phyloP scores from a whole-genome alignment of 2,329 filamentous ascomycete species.

The Verticillium dahliae region DNA sequence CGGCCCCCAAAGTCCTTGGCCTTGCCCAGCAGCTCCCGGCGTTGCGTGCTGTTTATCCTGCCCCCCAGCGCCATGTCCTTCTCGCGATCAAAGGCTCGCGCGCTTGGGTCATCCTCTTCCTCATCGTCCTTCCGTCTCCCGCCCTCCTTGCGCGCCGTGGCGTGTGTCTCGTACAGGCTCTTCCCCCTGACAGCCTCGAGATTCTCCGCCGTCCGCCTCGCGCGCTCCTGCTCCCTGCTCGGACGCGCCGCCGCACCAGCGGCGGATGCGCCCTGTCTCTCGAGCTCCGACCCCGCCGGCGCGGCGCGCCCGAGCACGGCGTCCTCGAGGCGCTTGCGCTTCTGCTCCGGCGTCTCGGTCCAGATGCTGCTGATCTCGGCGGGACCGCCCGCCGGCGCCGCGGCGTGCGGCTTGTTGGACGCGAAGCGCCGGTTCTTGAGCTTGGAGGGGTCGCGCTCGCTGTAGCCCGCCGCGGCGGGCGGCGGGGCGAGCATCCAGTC shows the following conservation, averaged over 20 bases:
- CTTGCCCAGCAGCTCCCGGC: slow-evolving; percentile 70
- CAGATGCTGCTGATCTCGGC: slow-evolving; percentile 64
- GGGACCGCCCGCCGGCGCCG: slow-evolving; percentile 16
- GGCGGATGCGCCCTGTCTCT: slow-evolving; percentile 40
- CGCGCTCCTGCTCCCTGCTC: slow-evolving; percentile 45
- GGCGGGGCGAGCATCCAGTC: slow-evolving; percentile 79
- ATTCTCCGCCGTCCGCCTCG: slow-evolving; percentile 37
- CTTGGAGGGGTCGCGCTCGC: slow-evolving; percentile 74
- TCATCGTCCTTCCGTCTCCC: slow-evolving; percentile 35
- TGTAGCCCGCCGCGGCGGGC: slow-evolving; percentile 48
- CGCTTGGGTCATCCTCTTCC: slow-evolving; percentile 85
- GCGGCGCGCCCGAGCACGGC: slow-evolving; percentile 69
- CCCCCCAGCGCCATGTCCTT: slow-evolving; percentile 84
- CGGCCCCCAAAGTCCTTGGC: slow-evolving; percentile 75
- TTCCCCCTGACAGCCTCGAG: slow-evolving; percentile 48
- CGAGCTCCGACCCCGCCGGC: slow-evolving; percentile 24
- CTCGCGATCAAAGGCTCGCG: slow-evolving; percentile 80
- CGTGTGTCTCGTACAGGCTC: slow-evolving; percentile 55
- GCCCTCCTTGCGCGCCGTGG: slow-evolving; percentile 22
- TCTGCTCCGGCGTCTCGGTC: slow-evolving; percentile 89
- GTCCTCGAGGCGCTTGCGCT: slow-evolving; percentile 71
- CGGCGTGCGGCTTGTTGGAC: slow-evolving; percentile 43
- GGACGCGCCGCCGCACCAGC: slow-evolving; percentile 24
- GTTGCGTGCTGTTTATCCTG: slow-evolving; percentile 65
- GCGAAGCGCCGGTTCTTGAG: slow-evolving; percentile 78